Evolutionary conservation across 139 green algal genomes (phyloP).

Genomic region (Chlamydomonas sp.): DNA sequence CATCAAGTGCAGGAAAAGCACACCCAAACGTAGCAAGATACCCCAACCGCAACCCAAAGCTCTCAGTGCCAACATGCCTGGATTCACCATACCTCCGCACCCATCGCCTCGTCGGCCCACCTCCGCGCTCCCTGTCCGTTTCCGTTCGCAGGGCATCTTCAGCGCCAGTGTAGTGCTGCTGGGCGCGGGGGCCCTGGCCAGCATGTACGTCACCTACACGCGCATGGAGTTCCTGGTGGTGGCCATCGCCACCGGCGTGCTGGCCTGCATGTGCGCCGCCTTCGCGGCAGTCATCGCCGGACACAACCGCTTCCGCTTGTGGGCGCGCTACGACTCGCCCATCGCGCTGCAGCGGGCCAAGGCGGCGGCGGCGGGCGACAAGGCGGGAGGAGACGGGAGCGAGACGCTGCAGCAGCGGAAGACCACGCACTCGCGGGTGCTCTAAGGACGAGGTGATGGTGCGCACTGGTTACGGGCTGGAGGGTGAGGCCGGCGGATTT

Average conservation of each 20-base stretch:
- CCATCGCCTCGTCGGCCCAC: background rate
- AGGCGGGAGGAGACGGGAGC: too few relatives aligned
- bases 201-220: constrained; percentile 31
- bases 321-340: constrained; percentile 23
- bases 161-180: constrained; percentile 14
- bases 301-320: constrained; percentile 39
- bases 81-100: too few relatives aligned
- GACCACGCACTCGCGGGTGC: too few relatives aligned
- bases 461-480: too few relatives aligned
- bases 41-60: too few relatives aligned
- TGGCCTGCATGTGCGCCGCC: background rate
- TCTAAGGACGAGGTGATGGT: too few relatives aligned
- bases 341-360: background rate
- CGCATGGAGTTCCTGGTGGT: constrained; percentile 23
- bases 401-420: too few relatives aligned
- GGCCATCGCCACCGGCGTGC: background rate
- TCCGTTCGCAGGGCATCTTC: constrained; percentile 14
- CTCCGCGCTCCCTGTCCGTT: background rate
- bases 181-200: background rate
- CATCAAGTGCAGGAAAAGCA: too few relatives aligned
- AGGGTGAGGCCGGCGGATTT: too few relatives aligned
- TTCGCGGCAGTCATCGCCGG: constrained; percentile 34
- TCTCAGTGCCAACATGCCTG: too few relatives aligned
- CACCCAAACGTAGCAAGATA: too few relatives aligned
- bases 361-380: too few relatives aligned